Conservation (phyloP, 345 rosid genomes). For the Physaria fendleri region DNA sequence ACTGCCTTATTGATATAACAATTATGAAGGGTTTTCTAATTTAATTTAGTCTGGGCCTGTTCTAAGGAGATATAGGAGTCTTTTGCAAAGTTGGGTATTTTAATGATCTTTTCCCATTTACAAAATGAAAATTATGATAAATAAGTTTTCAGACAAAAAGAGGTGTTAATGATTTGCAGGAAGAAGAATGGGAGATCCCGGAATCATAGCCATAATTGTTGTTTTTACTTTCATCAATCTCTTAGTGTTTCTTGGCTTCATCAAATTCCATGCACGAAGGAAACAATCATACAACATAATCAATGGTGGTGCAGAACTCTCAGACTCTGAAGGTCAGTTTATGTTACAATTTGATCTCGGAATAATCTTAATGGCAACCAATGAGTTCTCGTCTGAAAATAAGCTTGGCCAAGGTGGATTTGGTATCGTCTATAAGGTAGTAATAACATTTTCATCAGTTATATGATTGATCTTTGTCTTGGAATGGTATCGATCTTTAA, state of each 20-base stretch:
- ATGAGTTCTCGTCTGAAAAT: constrained; percentile 18
- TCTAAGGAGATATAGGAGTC: too few relatives aligned
- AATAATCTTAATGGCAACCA: not conserved
- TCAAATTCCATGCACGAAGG: not conserved
- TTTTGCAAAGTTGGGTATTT: too few relatives aligned
- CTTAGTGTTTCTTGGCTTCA: not conserved
- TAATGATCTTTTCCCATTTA: too few relatives aligned
- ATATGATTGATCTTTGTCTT: too few relatives aligned
- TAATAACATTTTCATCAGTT: too few relatives aligned
- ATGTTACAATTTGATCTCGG: constrained; percentile 6
- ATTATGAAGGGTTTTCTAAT: too few relatives aligned
- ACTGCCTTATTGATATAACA: too few relatives aligned
- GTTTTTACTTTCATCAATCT: not conserved
- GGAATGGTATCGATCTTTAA: too few relatives aligned
- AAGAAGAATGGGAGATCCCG: not conserved
- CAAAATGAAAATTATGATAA: too few relatives aligned
- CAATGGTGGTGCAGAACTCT: not conserved
- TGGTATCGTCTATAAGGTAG: constrained; percentile 37
- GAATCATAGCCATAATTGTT: not conserved
- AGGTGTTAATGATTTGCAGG: not conserved
- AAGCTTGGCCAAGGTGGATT: constrained; percentile 38
- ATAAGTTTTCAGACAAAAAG: not conserved
- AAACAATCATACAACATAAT: not conserved
- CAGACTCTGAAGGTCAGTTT: not conserved
- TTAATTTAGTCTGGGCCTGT: too few relatives aligned